A percentile compares a stretch with the other conserved stretches of the same genome.
These are phyloP conservation scores for Eucalyptus erythrocorys DNA, from an alignment of 345 rosid species.

Conservation along the genomic window DNA sequence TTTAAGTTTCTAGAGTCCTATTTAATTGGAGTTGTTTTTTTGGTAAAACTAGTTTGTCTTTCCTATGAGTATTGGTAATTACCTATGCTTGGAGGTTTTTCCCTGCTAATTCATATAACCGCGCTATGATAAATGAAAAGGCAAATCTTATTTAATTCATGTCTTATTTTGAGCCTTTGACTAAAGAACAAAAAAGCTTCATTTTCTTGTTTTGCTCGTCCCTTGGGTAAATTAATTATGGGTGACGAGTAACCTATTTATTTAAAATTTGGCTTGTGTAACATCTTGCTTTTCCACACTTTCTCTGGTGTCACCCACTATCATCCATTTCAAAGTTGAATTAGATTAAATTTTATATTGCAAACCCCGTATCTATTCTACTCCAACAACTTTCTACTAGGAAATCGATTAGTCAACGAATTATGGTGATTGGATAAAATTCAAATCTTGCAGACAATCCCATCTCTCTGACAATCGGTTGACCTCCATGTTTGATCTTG, in stretches of 20 bases:
- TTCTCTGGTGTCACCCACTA: neutral
- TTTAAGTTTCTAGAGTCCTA: too few relatives aligned
- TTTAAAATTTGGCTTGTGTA: neutral
- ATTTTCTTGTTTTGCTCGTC: neutral
- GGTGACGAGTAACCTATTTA: neutral
- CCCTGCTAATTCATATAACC: neutral
- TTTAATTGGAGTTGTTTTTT: too few relatives aligned
- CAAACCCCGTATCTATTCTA: too few relatives aligned
- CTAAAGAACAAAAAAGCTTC: neutral
- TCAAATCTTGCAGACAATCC: too few relatives aligned
- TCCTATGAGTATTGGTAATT: neutral
- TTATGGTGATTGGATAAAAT: too few relatives aligned
- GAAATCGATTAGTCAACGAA: too few relatives aligned
- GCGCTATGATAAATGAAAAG: neutral
- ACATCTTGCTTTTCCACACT: neutral
- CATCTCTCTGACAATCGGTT: too few relatives aligned
- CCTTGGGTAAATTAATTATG: neutral
- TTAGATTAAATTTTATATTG: too few relatives aligned
- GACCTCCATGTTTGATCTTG: too few relatives aligned
- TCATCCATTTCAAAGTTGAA: too few relatives aligned
- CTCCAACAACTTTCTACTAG: too few relatives aligned
- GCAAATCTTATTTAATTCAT: neutral
- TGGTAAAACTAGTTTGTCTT: neutral
- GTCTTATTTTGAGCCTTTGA: neutral
- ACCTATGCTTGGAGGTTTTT: neutral